phyloP scores from a whole-genome alignment of 805 yeast genomes.

The Isabelozyma gotoi region DNA sequence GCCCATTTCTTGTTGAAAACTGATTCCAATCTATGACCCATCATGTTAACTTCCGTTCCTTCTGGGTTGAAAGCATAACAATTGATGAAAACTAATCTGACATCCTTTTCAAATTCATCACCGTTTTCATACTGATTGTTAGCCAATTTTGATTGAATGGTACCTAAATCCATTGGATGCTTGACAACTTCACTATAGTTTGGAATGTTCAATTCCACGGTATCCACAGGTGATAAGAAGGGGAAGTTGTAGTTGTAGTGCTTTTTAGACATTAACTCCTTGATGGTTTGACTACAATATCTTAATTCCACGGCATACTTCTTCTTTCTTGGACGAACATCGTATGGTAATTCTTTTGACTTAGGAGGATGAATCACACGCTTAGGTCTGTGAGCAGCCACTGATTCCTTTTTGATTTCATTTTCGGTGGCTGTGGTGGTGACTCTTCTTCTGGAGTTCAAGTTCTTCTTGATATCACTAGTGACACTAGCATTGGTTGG shows the following conservation, averaged over 20 bases:
- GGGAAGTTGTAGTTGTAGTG: constrained; percentile 86
- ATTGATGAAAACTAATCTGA: constrained; percentile 79
- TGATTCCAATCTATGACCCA: constrained; percentile 91
- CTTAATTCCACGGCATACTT: constrained; percentile 86
- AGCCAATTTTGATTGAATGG: constrained; percentile 74
- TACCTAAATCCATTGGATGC: constrained; percentile 93
- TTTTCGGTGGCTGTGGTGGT: constrained; percentile 11
- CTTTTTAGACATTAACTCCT: constrained; percentile 81
- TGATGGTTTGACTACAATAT: constrained; percentile 77
- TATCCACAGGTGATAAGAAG: constrained; percentile 91
- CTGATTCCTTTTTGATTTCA: constrained; percentile 46
- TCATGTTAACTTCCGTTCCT: constrained; percentile 92
- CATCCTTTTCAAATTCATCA: constrained; percentile 82
- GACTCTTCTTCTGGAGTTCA: constrained; percentile 20
- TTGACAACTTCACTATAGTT: constrained; percentile 83
- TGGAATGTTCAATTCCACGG: constrained; percentile 90
- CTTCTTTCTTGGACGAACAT: constrained; percentile 86
- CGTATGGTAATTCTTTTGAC: constrained; percentile 90
- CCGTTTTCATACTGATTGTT: constrained; percentile 88
- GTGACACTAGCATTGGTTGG: constrained; percentile 15
- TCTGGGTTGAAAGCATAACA: constrained; percentile 94
- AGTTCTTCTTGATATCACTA: constrained; percentile 5
- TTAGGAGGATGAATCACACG: constrained; percentile 96
- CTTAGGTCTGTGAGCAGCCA: constrained; percentile 84
- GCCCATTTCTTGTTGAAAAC: constrained; percentile 87